A percentile compares a stretch with the other conserved stretches of the same genome.
Conservation (phyloP, 805 yeast species). For the Hanseniaspora clermontiae region DNA sequence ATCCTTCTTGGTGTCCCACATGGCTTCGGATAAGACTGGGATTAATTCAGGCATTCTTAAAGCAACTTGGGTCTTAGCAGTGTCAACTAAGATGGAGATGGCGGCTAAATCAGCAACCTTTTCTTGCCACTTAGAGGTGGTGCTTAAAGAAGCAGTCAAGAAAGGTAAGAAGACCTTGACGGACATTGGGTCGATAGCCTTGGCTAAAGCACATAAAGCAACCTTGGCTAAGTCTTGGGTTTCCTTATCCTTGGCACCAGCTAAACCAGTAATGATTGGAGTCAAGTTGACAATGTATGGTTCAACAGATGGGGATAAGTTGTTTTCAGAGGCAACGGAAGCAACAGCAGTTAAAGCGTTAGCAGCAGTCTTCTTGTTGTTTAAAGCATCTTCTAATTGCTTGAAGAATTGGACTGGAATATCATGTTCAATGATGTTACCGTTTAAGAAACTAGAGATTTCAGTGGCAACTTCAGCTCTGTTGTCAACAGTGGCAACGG, state of each 20-base stretch:
- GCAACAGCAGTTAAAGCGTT: slow-evolving; percentile 74
- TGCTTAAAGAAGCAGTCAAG: slow-evolving; percentile 51
- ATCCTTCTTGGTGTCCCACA: slow-evolving; percentile 99
- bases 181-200: slow-evolving; percentile 81
- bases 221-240: slow-evolving; percentile 59
- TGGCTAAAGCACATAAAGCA: slow-evolving; percentile 66
- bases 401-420: slow-evolving; percentile 81
- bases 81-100: slow-evolving; percentile 75
- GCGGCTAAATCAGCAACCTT: slow-evolving; percentile 83
- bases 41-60: slow-evolving; percentile 99
- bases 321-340: slow-evolving; percentile 72
- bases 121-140: slow-evolving; percentile 94
- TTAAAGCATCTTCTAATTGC: slow-evolving; percentile 61
- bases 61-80: slow-evolving; percentile 91
- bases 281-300: slow-evolving; percentile 80
- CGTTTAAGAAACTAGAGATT: slow-evolving; percentile 86
- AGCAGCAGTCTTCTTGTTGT: slow-evolving; percentile 67
- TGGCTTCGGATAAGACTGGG: slow-evolving; percentile 95
- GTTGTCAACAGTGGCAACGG: slow-evolving; percentile 76
- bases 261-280: slow-evolving; percentile 54
- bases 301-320: slow-evolving; percentile 84
- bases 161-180: slow-evolving; percentile 82
- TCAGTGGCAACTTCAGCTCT: slow-evolving; percentile 77
- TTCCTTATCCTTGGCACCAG: slow-evolving; percentile 84
- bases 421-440: slow-evolving; percentile 96